Conservation (phyloP, 202 grass and related monocot genomes). For the Musa balbisiana region DNA sequence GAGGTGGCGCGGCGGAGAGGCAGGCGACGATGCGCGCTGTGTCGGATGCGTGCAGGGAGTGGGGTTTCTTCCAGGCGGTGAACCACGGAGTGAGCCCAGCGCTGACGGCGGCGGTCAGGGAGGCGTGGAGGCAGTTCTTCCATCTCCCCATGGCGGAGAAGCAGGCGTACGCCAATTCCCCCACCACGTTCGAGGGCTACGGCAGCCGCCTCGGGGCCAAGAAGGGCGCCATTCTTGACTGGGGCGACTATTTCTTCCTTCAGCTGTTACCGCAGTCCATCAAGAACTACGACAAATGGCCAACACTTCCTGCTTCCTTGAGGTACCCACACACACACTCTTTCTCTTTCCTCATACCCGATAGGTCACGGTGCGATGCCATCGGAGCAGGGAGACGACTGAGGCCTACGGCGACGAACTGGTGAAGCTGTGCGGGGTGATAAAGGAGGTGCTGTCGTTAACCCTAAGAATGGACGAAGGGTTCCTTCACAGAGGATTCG, state of each 20-base stretch:
- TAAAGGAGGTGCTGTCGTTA: neutral
- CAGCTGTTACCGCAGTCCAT: neutral
- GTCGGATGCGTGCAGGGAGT: slow-evolving; percentile 3
- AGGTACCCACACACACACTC: neutral
- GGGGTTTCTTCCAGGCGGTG: slow-evolving; percentile 22
- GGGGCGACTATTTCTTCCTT: slow-evolving; percentile 23
- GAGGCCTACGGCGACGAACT: slow-evolving; percentile 1
- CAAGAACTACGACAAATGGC: neutral
- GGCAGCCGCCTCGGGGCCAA: slow-evolving; percentile 11
- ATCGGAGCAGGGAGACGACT: neutral
- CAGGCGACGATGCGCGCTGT: neutral
- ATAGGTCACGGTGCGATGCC: neutral
- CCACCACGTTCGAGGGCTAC: slow-evolving; percentile 16
- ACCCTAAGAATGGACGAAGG: slow-evolving; percentile 1
- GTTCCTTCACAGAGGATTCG: slow-evolving; percentile 1
- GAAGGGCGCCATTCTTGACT: slow-evolving; percentile 15
- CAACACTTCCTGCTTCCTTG: neutral
- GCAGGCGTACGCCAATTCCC: slow-evolving; percentile 14
- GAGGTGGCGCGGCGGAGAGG: neutral
- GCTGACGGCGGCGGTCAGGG: neutral
- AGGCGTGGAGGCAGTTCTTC: slow-evolving; percentile 19
- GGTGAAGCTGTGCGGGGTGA: neutral
- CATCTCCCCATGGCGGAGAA: slow-evolving; percentile 4
- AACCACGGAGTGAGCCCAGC: slow-evolving; percentile 13
- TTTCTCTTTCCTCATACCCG: neutral